Percentiles rank a stretch among this genome's conserved stretches.
These are phyloP conservation scores for Scytalidium lignicola DNA, from an alignment of 2,329 filamentous ascomycete genomes.

Conservation along the genomic window DNA sequence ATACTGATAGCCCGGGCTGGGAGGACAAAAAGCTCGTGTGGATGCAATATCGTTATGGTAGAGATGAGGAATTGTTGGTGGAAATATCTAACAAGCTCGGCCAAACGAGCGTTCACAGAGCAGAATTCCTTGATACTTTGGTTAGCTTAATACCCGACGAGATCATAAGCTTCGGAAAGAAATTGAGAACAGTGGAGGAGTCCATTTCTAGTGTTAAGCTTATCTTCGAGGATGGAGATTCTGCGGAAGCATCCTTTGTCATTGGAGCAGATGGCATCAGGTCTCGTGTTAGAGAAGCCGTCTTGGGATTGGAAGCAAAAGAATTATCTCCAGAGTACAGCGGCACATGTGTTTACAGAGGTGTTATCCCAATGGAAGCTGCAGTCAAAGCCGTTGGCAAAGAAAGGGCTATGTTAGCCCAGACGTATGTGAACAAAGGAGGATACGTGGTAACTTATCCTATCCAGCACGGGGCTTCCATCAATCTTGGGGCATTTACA, in stretches of 20 bases:
- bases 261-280: constrained; percentile 32
- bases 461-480: constrained; percentile 34
- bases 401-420: constrained; percentile 21
- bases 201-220: constrained; percentile 37
- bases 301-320: not conserved
- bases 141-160: constrained; percentile 20
- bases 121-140: constrained; percentile 35
- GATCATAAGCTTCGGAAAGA: constrained; percentile 19
- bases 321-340: not conserved
- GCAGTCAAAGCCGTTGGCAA: not conserved
- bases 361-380: not conserved
- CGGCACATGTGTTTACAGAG: not conserved
- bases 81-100: not conserved
- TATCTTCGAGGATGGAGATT: constrained; percentile 24
- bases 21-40: constrained; percentile 24
- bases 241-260: constrained; percentile 24
- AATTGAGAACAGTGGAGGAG: constrained; percentile 26
- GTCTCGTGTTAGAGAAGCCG: not conserved
- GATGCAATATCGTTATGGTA: constrained; percentile 31
- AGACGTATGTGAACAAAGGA: constrained; percentile 29
- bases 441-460: constrained; percentile 35
- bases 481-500: constrained; percentile 18
- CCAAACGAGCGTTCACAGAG: constrained; percentile 25
- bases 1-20: constrained; percentile 26
- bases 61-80: constrained; percentile 6